Percentiles rank a stretch among this genome's conserved stretches.
phyloP scores from a whole-genome alignment of 192 early-diverging fungal species.

The Geosiphon pyriformis region DNA sequence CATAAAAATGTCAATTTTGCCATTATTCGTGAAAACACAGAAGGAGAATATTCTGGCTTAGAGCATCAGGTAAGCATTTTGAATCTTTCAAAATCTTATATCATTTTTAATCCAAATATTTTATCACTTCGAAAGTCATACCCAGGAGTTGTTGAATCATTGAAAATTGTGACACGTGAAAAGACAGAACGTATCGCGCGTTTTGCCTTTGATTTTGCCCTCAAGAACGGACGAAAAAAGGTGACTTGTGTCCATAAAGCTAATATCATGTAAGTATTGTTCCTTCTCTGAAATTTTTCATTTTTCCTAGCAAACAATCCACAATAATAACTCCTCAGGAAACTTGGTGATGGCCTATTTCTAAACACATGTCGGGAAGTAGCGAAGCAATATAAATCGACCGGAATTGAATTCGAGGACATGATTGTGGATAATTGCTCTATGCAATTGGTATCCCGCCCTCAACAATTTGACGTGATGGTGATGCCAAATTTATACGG shows the following conservation, averaged over 20 bases:
- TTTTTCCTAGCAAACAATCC: neutral
- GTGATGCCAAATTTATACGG: constrained; percentile 99
- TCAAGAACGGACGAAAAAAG: constrained; percentile 96
- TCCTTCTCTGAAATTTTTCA: neutral
- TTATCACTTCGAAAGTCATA: constrained; percentile 58
- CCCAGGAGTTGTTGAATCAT: constrained; percentile 96
- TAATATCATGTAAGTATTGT: constrained; percentile 86
- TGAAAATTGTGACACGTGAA: constrained; percentile 93
- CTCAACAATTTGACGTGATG: constrained; percentile 98
- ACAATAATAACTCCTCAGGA: constrained; percentile 46
- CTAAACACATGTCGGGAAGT: constrained; percentile 95
- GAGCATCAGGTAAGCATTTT: constrained; percentile 82
- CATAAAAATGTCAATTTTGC: constrained; percentile 95
- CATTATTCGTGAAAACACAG: constrained; percentile 99
- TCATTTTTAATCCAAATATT: neutral
- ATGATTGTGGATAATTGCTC: constrained; percentile 99
- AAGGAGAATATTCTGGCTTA: constrained; percentile 98
- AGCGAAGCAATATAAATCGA: constrained; percentile 72
- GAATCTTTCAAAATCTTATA: neutral
- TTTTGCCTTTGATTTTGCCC: constrained; percentile 98
- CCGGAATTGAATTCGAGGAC: constrained; percentile 90
- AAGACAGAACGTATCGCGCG: constrained; percentile 99
- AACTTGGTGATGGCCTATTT: constrained; percentile 97
- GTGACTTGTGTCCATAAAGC: constrained; percentile 99
- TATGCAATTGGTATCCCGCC: constrained; percentile 98